Evolutionary conservation across 352 stramenopile genomes (phyloP).

Genomic region (Phytophthora fragariae): DNA sequence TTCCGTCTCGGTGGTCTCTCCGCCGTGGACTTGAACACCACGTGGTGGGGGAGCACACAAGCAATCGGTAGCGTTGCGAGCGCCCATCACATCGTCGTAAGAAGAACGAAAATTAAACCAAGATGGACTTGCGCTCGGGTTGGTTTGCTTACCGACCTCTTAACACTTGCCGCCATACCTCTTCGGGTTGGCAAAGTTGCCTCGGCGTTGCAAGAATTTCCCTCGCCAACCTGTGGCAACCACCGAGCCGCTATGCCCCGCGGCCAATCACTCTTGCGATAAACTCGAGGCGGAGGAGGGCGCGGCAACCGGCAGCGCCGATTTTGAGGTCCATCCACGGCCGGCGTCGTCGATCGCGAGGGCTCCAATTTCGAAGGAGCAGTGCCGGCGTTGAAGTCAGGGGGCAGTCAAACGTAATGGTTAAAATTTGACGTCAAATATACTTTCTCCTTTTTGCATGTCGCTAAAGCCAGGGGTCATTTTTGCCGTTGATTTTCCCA

Average conservation of each 20-base stretch:
- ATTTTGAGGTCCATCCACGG: conserved; percentile 21
- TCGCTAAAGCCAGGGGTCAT: conserved; percentile 32
- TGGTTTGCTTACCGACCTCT: not conserved
- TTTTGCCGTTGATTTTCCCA: conserved; percentile 36
- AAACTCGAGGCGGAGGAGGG: not conserved
- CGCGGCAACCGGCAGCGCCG: conserved; percentile 4
- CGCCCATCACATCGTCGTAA: not conserved
- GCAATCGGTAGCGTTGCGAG: not conserved
- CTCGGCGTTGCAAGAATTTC: conserved; percentile 18
- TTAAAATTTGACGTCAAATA: not conserved
- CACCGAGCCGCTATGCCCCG: not conserved
- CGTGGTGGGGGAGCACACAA: not conserved
- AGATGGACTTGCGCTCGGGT: conserved; percentile 13
- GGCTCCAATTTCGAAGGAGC: conserved; percentile 32
- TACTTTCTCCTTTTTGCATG: not conserved
- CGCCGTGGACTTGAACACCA: not conserved
- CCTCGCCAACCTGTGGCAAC: conserved; percentile 10
- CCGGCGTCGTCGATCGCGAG: conserved; percentile 20
- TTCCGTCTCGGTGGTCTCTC: conserved; percentile 34
- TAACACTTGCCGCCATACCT: not conserved
- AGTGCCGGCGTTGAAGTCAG: not conserved
- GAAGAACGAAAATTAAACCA: conserved; percentile 1
- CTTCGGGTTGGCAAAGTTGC: not conserved
- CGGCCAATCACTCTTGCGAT: not conserved
- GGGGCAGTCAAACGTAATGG: not conserved